Evolutionary conservation across 2,329 filamentous ascomycete genomes (phyloP), one percentile per base, ranked within the genome.

Genomic region (Xylaria sp.): DNA sequence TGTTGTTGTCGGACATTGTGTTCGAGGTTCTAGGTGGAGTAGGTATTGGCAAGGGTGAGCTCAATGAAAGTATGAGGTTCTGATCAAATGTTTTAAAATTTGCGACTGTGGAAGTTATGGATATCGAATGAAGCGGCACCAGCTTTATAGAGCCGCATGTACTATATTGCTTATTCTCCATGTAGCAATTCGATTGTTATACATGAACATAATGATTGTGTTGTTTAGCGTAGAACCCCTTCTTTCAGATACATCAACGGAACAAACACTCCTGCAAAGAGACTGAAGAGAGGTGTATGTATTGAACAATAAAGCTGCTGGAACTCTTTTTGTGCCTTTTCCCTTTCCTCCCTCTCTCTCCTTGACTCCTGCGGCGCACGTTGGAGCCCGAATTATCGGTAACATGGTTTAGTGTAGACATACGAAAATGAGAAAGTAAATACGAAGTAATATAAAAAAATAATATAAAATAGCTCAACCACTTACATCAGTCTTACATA

Each of bases 271-370:
- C 1, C 10, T 5, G 21, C 21, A 40, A 27, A 40, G 18, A 2
- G 23, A 8, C 18, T 13, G 9, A 18, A 55, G 29, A 23, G 16
- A 42, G 35, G 42, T 8, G 2, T n/a, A 5, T 25, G 12, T 32
- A 10, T 32, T 37, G 4, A 37, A 48, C 50, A 65, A 47, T 27
- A n/a, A 60, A 16, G 54, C 16, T 21, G 18, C 13, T 51, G 18
- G 21, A n/a, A n/a, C n/a, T 59, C 6, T 5, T 37, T 58, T 16
- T 21, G 32, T 50, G 1, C 21, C n/a, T 51, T 18, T 50, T 23
- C 94, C 88, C 53, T 97, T 84, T 0, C 92, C 94, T 81, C 98
- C 27, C 16, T 18, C 18, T 2, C 13, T 44, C 5, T 44, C 18
- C 16, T 44, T n/a, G 1, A 0, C 8, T 44, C 16, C 40, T 5